Evolutionary conservation across 331 rosid genomes (phyloP).

Genomic region (Malus hybrid): DNA sequence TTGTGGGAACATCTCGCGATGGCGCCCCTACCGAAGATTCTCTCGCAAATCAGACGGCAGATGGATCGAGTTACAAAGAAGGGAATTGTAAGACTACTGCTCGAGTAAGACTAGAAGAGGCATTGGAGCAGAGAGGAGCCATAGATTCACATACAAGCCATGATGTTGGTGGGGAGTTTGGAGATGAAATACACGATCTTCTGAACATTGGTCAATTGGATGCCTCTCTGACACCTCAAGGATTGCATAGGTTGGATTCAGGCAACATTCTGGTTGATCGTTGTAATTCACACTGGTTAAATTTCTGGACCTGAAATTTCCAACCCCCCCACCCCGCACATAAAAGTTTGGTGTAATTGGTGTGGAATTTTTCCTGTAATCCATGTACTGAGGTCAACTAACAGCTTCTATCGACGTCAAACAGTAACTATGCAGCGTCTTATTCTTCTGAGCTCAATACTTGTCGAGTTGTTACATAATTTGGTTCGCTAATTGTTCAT

Average conservation of each 20-base stretch:
- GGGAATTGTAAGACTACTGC: constrained; percentile 7
- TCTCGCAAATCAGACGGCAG: constrained; percentile 16
- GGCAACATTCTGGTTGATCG: constrained; percentile 43
- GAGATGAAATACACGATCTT: constrained; percentile 31
- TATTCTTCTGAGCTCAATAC: neutral
- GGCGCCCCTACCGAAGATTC: neutral
- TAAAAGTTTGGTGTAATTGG: neutral
- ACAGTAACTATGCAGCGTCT: neutral
- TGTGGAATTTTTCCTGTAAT: neutral
- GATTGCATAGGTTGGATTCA: constrained; percentile 48
- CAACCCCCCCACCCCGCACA: neutral
- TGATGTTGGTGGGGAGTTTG: constrained; percentile 14
- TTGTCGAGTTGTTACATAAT: neutral
- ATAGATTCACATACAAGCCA: constrained; percentile 12
- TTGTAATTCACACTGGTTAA: constrained; percentile 47
- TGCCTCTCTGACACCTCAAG: constrained; percentile 45
- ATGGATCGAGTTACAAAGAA: constrained; percentile 39
- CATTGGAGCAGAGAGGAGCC: constrained; percentile 24
- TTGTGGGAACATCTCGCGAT: constrained; percentile 10
- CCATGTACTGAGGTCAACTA: neutral
- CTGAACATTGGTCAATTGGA: constrained; percentile 31
- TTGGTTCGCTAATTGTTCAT: neutral
- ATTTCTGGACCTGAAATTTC: constrained; percentile 52
- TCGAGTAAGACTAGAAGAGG: constrained; percentile 31
- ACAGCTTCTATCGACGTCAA: neutral